Base-by-base conservation (phyloP, 2,329 filamentous ascomycete species). In the Colletotrichum cordylinicola region DNA sequence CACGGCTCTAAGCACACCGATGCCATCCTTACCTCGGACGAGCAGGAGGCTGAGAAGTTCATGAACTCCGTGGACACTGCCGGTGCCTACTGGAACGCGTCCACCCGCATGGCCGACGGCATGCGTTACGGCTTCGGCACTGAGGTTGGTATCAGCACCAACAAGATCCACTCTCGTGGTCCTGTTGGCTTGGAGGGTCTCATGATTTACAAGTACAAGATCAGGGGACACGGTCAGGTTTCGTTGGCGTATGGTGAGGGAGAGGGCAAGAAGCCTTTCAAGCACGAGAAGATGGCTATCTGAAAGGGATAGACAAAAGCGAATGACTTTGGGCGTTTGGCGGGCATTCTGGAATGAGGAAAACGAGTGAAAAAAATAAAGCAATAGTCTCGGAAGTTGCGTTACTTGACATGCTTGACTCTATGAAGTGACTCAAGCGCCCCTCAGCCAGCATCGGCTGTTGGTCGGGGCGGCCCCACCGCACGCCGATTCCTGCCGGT, bases 51-150 rank as follows among this genome's bases (percentile, higher is more conserved):
- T 6, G 93, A 98, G 81, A 88, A 88, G 66, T 99, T 98, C 88
- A 95, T 98, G 91, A 91, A 92, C 60, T 92, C 92, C 74, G 92
- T 98, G 67, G 97, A 98, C 86, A 95, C 95, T 33, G 94, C 96
- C 0, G 96, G 96, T 68, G 96, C 96, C 21, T 99, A 98, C 89
- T 98, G 96, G 96, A 99, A 99, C 83, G 95, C 96, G 9, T 98
- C 95, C 29, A 98, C 95, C 10, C 92, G 97, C 67, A 96, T 99
- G 86, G 96, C 96, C 8, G 97, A 99, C 84, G 97, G 97, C 9
- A 98, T 98, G 94, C 91, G 97, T 56, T 98, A 98, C 83, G 97
- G 97, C 9, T 99, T 99, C 85, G 97, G 97, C 64, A 98, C 97
- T 0, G 97, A 99, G 86, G 97, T 99, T 29, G 97, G 97, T 70